These are phyloP conservation scores for Ogataea nitratoaversa DNA, from an alignment of 805 yeast genomes.

Conservation along the genomic window DNA sequence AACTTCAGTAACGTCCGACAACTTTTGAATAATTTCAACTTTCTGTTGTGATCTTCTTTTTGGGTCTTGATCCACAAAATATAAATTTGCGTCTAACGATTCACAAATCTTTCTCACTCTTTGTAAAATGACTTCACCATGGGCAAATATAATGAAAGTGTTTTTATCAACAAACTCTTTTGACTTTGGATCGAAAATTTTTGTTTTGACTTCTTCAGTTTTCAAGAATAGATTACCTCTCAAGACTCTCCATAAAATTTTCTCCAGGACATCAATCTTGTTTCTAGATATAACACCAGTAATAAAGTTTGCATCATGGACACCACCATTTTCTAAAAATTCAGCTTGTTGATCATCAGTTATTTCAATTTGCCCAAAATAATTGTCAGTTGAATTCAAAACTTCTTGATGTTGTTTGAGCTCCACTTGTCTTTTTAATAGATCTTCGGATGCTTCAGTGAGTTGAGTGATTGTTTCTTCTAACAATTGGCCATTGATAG, in stretches of 20 bases:
- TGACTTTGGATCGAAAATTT: constrained; percentile 58
- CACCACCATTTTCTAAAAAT: constrained; percentile 35
- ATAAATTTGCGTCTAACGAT: constrained; percentile 80
- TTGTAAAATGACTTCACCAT: constrained; percentile 70
- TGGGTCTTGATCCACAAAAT: constrained; percentile 48
- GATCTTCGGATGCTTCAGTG: constrained; percentile 60
- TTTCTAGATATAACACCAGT: constrained; percentile 80
- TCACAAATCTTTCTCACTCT: constrained; percentile 82
- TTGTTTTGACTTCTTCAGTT: constrained; percentile 66
- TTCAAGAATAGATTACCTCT: constrained; percentile 79
- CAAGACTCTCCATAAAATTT: constrained; percentile 70
- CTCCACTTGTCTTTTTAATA: constrained; percentile 58
- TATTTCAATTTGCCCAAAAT: constrained; percentile 34
- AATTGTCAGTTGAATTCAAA: constrained; percentile 44
- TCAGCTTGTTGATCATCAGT: constrained; percentile 31
- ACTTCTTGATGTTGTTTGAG: constrained; percentile 71
- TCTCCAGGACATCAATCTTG: constrained; percentile 67
- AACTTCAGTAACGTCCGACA: constrained; percentile 49
- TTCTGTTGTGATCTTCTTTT: constrained; percentile 36
- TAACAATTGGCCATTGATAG: constrained; percentile 55
- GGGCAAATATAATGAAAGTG: constrained; percentile 86
- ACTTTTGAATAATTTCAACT: constrained; percentile 42
- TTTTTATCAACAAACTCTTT: constrained; percentile 63
- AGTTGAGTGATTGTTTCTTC: constrained; percentile 75
- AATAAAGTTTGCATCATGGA: constrained; percentile 45